Conservation (phyloP, 2,329 filamentous ascomycete species). For the Calonectria pseudoturangicola region DNA sequence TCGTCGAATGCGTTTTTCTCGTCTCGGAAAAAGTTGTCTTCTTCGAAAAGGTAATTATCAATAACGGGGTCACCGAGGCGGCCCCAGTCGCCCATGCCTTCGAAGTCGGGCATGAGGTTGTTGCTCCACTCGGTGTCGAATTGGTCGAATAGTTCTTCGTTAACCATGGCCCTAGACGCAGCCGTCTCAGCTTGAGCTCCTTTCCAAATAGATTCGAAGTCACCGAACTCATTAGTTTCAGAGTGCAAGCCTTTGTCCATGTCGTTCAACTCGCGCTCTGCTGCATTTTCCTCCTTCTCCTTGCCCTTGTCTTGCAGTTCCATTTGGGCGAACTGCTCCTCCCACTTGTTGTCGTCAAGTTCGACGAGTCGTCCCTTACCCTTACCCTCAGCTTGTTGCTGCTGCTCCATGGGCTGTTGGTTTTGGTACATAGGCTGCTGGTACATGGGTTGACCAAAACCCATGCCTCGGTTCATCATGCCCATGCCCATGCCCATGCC, state of each 20-base stretch:
- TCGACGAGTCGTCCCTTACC: slow-evolving; percentile 96
- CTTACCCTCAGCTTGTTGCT: slow-evolving; percentile 73
- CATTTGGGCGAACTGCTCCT: slow-evolving; percentile 95
- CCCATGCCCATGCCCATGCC: slow-evolving; percentile 68
- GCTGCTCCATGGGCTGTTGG: slow-evolving; percentile 65
- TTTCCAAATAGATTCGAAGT: slow-evolving; percentile 93
- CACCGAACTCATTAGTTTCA: slow-evolving; percentile 85
- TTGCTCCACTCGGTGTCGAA: slow-evolving; percentile 88
- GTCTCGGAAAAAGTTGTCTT: slow-evolving; percentile 91
- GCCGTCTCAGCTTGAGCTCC: slow-evolving; percentile 86
- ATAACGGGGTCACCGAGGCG: slow-evolving; percentile 84
- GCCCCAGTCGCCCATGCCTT: slow-evolving; percentile 78
- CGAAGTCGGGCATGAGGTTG: slow-evolving; percentile 73
- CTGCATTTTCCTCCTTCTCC: slow-evolving; percentile 78
- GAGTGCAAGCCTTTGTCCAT: slow-evolving; percentile 82
- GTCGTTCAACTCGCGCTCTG: slow-evolving; percentile 91
- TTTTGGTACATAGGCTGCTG: slow-evolving; percentile 68
- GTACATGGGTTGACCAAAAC: slow-evolving; percentile 72
- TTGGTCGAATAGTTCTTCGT: slow-evolving; percentile 78
- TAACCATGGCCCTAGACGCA: slow-evolving; percentile 82
- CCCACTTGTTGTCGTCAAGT: slow-evolving; percentile 95
- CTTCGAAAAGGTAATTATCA: slow-evolving; percentile 95
- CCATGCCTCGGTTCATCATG: slow-evolving; percentile 72
- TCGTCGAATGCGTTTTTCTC: slow-evolving; percentile 92
- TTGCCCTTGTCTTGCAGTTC: slow-evolving; percentile 77